phyloP scores from a whole-genome alignment of 495 filamentous ascomycete genomes.

The Aspergillus mulundensis region DNA sequence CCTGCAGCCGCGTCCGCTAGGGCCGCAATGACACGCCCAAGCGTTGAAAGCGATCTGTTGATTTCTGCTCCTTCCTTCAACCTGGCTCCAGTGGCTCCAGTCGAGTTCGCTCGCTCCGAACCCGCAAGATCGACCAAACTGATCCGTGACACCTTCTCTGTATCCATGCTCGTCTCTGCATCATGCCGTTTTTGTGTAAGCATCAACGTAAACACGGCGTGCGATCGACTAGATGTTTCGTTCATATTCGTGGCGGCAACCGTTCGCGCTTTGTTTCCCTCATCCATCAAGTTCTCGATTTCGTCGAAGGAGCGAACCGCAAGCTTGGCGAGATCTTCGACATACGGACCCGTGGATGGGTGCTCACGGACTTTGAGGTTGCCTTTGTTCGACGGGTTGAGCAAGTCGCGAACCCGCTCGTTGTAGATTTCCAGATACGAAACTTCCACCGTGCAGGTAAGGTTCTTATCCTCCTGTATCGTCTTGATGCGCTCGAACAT shows the following conservation, averaged over 20 bases:
- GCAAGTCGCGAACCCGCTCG: slow-evolving; percentile 90
- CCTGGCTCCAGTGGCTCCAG: slow-evolving; percentile 90
- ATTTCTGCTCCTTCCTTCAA: slow-evolving; percentile 99
- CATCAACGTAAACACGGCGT: slow-evolving; percentile 96
- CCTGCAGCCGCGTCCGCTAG: slow-evolving; percentile 85
- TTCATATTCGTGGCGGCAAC: slow-evolving; percentile 99
- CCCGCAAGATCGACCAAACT: slow-evolving; percentile 97
- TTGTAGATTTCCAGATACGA: slow-evolving; percentile 99
- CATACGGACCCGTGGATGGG: slow-evolving; percentile 94
- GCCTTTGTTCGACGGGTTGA: slow-evolving; percentile 94
- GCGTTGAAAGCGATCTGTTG: slow-evolving; percentile 91
- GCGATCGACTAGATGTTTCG: slow-evolving; percentile 95
- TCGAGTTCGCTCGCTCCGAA: slow-evolving; percentile 93
- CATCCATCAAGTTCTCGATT: slow-evolving; percentile 97
- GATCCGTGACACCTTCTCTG: slow-evolving; percentile 97
- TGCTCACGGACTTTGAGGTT: slow-evolving; percentile 97
- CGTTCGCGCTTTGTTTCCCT: slow-evolving; percentile 97
- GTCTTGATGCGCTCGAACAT: slow-evolving; percentile 86
- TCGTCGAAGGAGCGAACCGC: slow-evolving; percentile 96
- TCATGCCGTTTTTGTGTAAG: slow-evolving; percentile 93
- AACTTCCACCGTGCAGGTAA: slow-evolving; percentile 91
- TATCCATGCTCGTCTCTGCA: slow-evolving; percentile 88
- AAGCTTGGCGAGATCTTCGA: slow-evolving; percentile 94
- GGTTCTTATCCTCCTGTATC: slow-evolving; percentile 71
- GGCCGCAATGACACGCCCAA: slow-evolving; percentile 97